Percentiles rank a stretch among this genome's conserved stretches.
Evolutionary conservation across 495 filamentous ascomycete genomes (phyloP).

Genomic region (Penicillium roqueforti): DNA sequence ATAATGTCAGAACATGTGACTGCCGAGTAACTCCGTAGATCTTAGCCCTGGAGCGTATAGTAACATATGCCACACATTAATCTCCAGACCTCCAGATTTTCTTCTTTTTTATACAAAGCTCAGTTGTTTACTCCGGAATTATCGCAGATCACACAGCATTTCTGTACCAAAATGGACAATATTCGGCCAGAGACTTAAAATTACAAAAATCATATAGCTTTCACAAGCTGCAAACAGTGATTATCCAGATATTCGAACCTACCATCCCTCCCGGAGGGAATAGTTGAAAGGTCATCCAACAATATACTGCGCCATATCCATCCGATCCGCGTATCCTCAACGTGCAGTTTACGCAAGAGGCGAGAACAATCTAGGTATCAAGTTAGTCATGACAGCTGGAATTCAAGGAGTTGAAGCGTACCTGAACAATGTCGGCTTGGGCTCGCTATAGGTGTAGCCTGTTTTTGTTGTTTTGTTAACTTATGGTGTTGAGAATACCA

Average conservation of each 20-base stretch:
- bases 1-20: neutral
- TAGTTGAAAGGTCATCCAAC: neutral
- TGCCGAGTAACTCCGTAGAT: neutral
- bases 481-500: neutral
- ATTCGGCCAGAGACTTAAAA: conserved; percentile 3
- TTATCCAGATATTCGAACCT: neutral
- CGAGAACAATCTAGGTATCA: conserved; percentile 58
- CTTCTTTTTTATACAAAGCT: neutral
- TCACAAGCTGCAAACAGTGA: neutral
- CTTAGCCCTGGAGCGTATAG: neutral
- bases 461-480: conserved; percentile 16
- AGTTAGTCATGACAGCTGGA: conserved; percentile 15
- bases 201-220: neutral
- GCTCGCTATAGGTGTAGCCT: conserved; percentile 94
- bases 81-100: neutral
- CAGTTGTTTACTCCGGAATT: neutral
- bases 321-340: neutral
- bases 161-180: neutral
- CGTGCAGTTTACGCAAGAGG: conserved; percentile 53
- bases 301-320: neutral
- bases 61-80: too few species aligned
- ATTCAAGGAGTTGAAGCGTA: conserved; percentile 30
- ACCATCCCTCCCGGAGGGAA: neutral
- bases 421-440: conserved; percentile 90
- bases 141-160: neutral